Evolutionary conservation across 2,329 filamentous ascomycete species (phyloP), one percentile per base, ranked within the genome.

Genomic region (Mycogone perniciosa): DNA sequence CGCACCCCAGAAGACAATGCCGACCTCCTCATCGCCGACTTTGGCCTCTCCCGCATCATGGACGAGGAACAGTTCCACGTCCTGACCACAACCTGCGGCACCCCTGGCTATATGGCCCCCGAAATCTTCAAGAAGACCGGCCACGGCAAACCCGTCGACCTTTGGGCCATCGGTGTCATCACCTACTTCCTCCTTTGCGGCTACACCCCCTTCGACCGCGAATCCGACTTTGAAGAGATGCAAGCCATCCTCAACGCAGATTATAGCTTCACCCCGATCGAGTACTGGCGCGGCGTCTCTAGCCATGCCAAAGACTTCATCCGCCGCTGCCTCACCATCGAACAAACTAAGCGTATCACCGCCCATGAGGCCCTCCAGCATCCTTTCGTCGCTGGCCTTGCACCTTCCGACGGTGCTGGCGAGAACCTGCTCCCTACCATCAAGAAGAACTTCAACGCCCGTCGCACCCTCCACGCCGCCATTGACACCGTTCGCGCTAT

Each of bases 61-160:
- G 93, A 99, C 65, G 93, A 97, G 71, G 90, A 96, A 70, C 89
- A 96, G 66, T 97, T 97, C 70, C 93, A 97, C 66, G 92, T 97
- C 31, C 75, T 99, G 56, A 99, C 93, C 8, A 99, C 93, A 0
- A 99, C 93, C 1, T 99, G 93, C 67, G 93, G 93, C 53, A 99
- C 93, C 1, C 93, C 93, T 4, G 93, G 93, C 44, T 99, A 99
- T 71, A 99, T 99, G 93, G 93, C 93, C 2, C 93, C 93, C 26
- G 93, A 99, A 69, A 99, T 99, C 63, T 99, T 99, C 74, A 96
- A 96, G 71, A 99, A 99, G 76, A 91, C 87, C 6, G 93, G 93
- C 29, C 93, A 99, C 67, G 93, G 93, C 56, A 99, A 97, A 71
- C 91, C 93, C 60, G 93, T 99, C 48, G 93, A 99, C 68, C 85